phyloP scores from a whole-genome alignment of 1,139 yeast genomes.

The Yarrowia galli region DNA sequence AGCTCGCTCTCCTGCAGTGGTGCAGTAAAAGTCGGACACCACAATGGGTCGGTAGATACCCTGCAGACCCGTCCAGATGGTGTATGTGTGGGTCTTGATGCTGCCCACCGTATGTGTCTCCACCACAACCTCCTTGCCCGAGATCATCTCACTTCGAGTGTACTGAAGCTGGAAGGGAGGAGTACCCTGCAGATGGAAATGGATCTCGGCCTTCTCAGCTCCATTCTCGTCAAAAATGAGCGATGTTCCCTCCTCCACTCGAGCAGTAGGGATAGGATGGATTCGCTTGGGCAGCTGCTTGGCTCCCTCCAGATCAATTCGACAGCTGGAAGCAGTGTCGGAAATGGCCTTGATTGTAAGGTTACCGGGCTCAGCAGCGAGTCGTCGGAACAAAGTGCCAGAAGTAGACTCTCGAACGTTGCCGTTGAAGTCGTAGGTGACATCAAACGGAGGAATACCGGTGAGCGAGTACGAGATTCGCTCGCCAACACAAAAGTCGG shows the following conservation, averaged over 20 bases:
- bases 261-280: conserved; percentile 91
- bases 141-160: conserved; percentile 58
- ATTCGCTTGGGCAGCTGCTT: conserved; percentile 52
- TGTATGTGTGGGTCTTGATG: conserved; percentile 71
- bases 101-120: conserved; percentile 80
- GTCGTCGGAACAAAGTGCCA: conserved; percentile 64
- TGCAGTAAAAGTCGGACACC: conserved; percentile 82
- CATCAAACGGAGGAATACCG: conserved; percentile 81
- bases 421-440: conserved; percentile 76
- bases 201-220: conserved; percentile 62
- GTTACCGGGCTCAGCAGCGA: conserved; percentile 83
- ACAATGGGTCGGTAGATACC: conserved; percentile 95
- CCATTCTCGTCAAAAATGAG: conserved; percentile 86
- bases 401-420: conserved; percentile 66
- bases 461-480: conserved; percentile 75
- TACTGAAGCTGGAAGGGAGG: conserved; percentile 62
- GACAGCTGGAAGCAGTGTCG: conserved; percentile 80
- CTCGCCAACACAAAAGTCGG: conserved; percentile 89
- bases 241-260: conserved; percentile 76
- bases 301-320: conserved; percentile 59
- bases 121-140: conserved; percentile 58
- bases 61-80: conserved; percentile 79
- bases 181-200: conserved; percentile 61
- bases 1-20: conserved; percentile 52
- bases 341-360: conserved; percentile 71